Evolutionary conservation across 148 eudicot species (phyloP).

Genomic region (Spergularia marina): DNA sequence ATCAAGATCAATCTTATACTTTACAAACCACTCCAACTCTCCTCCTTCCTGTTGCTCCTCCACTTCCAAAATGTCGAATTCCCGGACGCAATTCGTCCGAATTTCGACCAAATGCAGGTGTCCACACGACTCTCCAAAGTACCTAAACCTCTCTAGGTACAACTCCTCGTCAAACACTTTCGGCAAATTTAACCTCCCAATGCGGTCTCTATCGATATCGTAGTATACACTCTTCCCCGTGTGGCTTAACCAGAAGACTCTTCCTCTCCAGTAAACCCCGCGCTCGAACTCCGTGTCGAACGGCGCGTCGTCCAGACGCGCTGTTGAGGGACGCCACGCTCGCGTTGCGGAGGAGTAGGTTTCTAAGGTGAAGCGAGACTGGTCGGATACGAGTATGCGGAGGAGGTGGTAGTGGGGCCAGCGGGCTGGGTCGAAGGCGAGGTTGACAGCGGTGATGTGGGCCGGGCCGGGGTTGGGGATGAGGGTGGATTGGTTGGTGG

Average conservation of each 20-base stretch:
- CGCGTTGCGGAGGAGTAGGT: conserved; percentile 25
- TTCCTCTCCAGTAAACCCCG: conserved; percentile 52
- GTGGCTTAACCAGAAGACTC: conserved; percentile 49
- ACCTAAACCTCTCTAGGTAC: conserved; percentile 33
- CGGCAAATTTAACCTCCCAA: conserved; percentile 27
- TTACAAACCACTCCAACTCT: conserved; percentile 33
- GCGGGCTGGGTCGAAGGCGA: conserved; percentile 49
- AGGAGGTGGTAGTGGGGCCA: conserved; percentile 32
- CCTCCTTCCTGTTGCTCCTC: background rate
- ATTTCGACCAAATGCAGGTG: conserved; percentile 46
- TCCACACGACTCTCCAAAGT: conserved; percentile 50
- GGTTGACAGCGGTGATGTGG: background rate
- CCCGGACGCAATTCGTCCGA: conserved; percentile 27
- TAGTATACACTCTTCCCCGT: conserved; percentile 28
- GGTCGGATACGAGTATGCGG: background rate
- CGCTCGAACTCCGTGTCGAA: conserved; percentile 36
- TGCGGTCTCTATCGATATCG: conserved; percentile 19
- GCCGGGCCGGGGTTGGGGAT: background rate
- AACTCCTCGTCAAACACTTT: conserved; percentile 22
- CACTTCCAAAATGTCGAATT: conserved; percentile 45
- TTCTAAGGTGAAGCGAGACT: conserved; percentile 17
- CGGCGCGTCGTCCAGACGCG: conserved; percentile 12
- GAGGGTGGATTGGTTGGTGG: conserved; percentile 11
- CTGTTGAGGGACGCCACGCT: conserved; percentile 30
- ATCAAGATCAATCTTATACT: conserved; percentile 43